Conservation (phyloP, 805 yeast genomes). For the Kodamaea laetipori region DNA sequence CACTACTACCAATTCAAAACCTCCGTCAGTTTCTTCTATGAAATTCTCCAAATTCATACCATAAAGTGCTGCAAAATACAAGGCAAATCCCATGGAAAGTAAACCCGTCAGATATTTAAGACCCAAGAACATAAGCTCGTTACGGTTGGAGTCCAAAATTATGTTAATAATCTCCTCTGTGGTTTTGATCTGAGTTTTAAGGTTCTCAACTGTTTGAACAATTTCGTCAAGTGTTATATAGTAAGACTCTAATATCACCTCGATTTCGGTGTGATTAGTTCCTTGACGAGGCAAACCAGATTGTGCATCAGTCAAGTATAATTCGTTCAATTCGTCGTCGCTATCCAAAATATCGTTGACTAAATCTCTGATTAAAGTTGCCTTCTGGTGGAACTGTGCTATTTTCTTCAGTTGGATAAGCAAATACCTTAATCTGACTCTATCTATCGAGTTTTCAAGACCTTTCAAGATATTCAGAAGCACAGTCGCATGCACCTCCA, state of each 20-base stretch:
- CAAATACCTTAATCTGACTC: constrained; percentile 74
- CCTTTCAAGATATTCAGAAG: constrained; percentile 73
- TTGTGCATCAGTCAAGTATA: constrained; percentile 69
- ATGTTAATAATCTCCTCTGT: constrained; percentile 96
- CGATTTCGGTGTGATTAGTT: constrained; percentile 83
- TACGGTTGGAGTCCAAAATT: constrained; percentile 89
- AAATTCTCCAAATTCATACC: constrained; percentile 96
- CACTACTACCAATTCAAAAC: constrained; percentile 54
- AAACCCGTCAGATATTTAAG: constrained; percentile 81
- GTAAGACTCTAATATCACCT: constrained; percentile 85
- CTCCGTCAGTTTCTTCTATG: constrained; percentile 77
- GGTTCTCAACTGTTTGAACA: constrained; percentile 81
- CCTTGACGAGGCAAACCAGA: constrained; percentile 48
- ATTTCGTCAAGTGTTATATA: constrained; percentile 90
- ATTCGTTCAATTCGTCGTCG: constrained; percentile 82
- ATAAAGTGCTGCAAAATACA: constrained; percentile 82
- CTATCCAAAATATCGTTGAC: constrained; percentile 83
- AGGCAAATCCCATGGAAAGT: constrained; percentile 75
- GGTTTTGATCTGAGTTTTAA: constrained; percentile 80
- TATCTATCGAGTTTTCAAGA: constrained; percentile 78
- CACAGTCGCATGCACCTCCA: constrained; percentile 79
- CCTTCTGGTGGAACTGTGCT: constrained; percentile 81
- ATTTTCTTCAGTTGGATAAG: constrained; percentile 84
- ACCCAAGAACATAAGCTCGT: constrained; percentile 87
- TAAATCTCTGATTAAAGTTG: constrained; percentile 76